A percentile compares a stretch with the other conserved stretches of the same genome.
These are phyloP conservation scores for Starmera amethionina DNA, from an alignment of 805 yeast genomes.

Conservation along the genomic window DNA sequence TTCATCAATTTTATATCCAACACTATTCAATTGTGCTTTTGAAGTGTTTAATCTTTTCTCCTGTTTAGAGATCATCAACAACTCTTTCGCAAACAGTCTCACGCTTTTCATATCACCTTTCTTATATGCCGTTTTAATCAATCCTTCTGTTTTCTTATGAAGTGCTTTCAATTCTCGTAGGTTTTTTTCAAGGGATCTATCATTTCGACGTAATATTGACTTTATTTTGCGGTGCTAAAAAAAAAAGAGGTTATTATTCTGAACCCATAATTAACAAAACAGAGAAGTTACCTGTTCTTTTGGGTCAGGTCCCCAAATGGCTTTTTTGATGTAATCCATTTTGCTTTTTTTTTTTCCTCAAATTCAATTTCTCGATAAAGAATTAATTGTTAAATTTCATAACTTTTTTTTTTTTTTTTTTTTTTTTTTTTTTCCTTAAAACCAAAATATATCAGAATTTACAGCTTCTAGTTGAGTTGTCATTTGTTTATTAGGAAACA, in stretches of 20 bases:
- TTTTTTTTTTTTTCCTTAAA: too few species aligned
- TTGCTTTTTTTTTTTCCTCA: background rate
- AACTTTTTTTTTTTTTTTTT: too few species aligned
- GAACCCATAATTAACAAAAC: too few species aligned
- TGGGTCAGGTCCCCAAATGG: slow-evolving; percentile 96
- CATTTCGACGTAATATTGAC: slow-evolving; percentile 70
- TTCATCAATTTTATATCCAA: slow-evolving; percentile 83
- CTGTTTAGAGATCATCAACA: slow-evolving; percentile 64
- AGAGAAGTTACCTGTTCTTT: slow-evolving; percentile 56
- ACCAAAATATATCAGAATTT: too few species aligned
- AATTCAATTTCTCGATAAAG: too few species aligned
- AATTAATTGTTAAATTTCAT: too few species aligned
- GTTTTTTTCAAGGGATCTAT: slow-evolving; percentile 68
- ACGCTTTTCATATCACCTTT: slow-evolving; percentile 72
- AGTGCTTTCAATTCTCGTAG: slow-evolving; percentile 50
- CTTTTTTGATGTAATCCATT: slow-evolving; percentile 81
- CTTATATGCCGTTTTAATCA: slow-evolving; percentile 68
- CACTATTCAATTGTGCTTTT: slow-evolving; percentile 77
- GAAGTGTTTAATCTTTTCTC: slow-evolving; percentile 65
- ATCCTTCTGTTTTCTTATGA: slow-evolving; percentile 66
- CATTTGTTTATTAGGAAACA: too few species aligned
- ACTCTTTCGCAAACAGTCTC: slow-evolving; percentile 71
- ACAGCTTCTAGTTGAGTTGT: too few species aligned
- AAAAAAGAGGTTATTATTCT: background rate
- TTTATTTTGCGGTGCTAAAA: slow-evolving; percentile 55